Evolutionary conservation across 257 asterid species (phyloP), one percentile per base, ranked within the genome.

Genomic region (Solanum microdontum): DNA sequence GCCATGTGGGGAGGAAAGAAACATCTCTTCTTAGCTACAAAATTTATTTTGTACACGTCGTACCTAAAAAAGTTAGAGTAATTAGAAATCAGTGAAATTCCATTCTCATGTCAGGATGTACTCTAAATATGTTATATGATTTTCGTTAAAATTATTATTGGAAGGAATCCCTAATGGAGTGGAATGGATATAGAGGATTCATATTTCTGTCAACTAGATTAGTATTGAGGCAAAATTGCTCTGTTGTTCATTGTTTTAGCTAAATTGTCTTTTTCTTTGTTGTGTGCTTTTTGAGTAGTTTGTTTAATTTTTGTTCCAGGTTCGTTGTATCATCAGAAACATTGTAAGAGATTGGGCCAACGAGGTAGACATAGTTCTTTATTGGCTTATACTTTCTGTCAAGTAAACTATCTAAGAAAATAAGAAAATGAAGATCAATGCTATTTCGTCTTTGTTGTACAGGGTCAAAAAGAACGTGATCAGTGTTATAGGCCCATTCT

Each of bases 321-420:
- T 97, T 84, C 94, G 99, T 48, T 94, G 99, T 93, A 94, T 97
- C 88, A 93, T 97, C 88, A 93, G 99, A 92, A 95, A 95, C 87
- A 95, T 95, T 88, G 97, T 97, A 88, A 93, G 99, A 92, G 99
- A 97, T 91, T 97, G 99, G 99, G 98, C 97, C 69, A 87, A 94
- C 36, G 99, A 95, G 99, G 99, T 97, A 91, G 74, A 90, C 30
- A 70, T 87, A 70, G 15, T 43, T 70, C 58, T 64, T 60, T 64
- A 24, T 91, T 88, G 45, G 43, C 45, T 66, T 84, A 89, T 70
- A 84, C 77, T 60, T 86, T 17, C 55, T 87, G 43, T 40, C 33
- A 8, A 45, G 66, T 80, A 26, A 80, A 43, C 84, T 24, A 80
- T 45, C 68, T 45, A 45, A 80, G 60, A 37, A 86, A 85, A 36